Evolutionary conservation across 495 filamentous ascomycete species (phyloP).

Genomic region (Penicillium canariense): DNA sequence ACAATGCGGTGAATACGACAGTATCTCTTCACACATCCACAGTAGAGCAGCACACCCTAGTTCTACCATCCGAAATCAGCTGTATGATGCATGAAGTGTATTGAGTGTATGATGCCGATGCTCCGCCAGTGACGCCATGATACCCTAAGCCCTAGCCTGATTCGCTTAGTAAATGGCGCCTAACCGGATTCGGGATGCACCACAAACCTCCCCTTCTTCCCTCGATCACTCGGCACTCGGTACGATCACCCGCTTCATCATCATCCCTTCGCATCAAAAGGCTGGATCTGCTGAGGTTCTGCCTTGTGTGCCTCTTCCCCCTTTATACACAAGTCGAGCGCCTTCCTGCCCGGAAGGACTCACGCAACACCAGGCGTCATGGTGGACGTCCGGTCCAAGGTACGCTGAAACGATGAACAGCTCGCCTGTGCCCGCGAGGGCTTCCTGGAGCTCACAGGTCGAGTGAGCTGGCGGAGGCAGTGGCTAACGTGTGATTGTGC

Average conservation of each 20-base stretch:
- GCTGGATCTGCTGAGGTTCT: conserved; percentile 39
- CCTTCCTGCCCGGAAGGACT: conserved; percentile 49
- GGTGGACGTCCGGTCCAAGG: conserved; percentile 53
- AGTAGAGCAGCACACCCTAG: not conserved
- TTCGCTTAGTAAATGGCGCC: conserved; percentile 30
- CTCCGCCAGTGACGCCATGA: conserved; percentile 27
- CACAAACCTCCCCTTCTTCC: conserved; percentile 24
- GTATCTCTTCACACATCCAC: no score
- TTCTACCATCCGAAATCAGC: not conserved
- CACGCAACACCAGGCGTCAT: conserved; percentile 50
- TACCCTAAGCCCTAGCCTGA: conserved; percentile 31
- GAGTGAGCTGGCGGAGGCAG: conserved; percentile 12
- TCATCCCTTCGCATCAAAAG: conserved; percentile 21
- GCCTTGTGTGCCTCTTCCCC: conserved; percentile 36
- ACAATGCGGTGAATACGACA: no score
- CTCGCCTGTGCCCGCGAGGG: conserved; percentile 9
- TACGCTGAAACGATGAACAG: conserved; percentile 28
- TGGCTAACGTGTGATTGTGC: conserved; percentile 27
- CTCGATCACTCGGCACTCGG: conserved; percentile 9
- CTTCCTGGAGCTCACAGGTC: conserved; percentile 1
- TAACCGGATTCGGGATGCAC: conserved; percentile 29
- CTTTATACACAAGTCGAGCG: conserved; percentile 44
- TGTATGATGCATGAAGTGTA: not conserved
- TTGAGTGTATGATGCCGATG: conserved; percentile 19
- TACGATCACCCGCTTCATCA: conserved; percentile 26